Percentiles rank a stretch among this genome's conserved stretches.
phyloP scores from a whole-genome alignment of 2,329 filamentous ascomycete species.

The Pyricularia pennisetigena region DNA sequence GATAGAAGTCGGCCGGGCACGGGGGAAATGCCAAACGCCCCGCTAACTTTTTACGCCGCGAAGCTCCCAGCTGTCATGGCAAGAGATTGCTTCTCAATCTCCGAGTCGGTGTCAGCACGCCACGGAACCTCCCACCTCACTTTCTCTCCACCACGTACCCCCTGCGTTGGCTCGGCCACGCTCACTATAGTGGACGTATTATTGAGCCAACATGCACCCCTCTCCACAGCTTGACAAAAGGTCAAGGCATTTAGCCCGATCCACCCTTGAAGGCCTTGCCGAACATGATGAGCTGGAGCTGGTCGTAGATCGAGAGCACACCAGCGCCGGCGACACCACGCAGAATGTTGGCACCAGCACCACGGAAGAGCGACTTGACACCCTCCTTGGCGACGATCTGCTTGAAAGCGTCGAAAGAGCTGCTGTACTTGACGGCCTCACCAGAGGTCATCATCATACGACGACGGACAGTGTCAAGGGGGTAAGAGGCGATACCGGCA shows the following conservation, averaged over 20 bases:
- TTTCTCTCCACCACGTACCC: slow-evolving; percentile 28
- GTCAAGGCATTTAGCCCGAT: slow-evolving; percentile 27
- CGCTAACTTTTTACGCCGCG: slow-evolving; percentile 11
- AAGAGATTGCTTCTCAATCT: neutral
- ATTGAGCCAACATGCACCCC: slow-evolving; percentile 21
- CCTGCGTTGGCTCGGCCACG: slow-evolving; percentile 6
- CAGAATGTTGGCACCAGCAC: slow-evolving; percentile 99
- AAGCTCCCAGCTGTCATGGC: slow-evolving; percentile 17
- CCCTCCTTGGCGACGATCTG: slow-evolving; percentile 98
- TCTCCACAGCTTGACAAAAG: neutral
- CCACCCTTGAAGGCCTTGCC: slow-evolving; percentile 94
- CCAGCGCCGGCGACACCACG: slow-evolving; percentile 99
- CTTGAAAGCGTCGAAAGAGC: slow-evolving; percentile 85
- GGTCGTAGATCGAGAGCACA: slow-evolving; percentile 99
- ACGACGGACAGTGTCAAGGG: slow-evolving; percentile 99
- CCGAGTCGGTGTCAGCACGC: slow-evolving; percentile 7
- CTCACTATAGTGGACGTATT: slow-evolving; percentile 13
- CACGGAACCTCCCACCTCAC: slow-evolving; percentile 34
- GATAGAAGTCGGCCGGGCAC: slow-evolving; percentile 35
- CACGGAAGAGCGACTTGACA: slow-evolving; percentile 99
- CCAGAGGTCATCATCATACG: slow-evolving; percentile 99
- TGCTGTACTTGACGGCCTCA: slow-evolving; percentile 99
- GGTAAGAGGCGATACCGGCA: slow-evolving; percentile 99
- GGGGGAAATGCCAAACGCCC: slow-evolving; percentile 27
- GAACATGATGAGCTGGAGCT: slow-evolving; percentile 98